phyloP scores from a whole-genome alignment of 225 moss, liverwort and hornwort species.

The Pseudoscleropodium purum region DNA sequence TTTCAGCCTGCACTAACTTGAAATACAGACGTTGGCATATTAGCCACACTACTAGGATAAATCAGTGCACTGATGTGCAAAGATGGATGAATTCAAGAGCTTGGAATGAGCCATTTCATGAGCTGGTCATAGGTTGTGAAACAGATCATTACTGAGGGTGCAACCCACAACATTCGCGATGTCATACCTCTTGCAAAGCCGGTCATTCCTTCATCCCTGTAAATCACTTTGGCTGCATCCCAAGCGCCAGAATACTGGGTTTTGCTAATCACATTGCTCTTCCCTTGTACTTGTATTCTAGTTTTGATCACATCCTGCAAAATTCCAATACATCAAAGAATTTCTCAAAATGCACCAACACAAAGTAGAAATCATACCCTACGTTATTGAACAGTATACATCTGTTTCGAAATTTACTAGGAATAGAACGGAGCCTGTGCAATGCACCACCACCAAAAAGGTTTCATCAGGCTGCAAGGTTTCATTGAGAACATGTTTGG shows the following conservation, averaged over 20 bases:
- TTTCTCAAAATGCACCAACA: not conserved
- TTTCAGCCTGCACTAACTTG: not conserved
- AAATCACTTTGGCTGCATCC: slow-evolving; percentile 60
- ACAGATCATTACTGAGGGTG: slow-evolving; percentile 68
- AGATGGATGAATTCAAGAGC: not conserved
- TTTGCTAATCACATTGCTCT: slow-evolving; percentile 41
- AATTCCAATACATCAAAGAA: not conserved
- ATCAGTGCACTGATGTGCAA: not conserved
- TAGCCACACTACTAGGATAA: not conserved
- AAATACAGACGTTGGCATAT: not conserved
- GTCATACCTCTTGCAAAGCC: slow-evolving; percentile 58
- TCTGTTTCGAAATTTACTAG: not conserved
- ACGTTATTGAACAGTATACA: not conserved
- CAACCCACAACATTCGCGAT: slow-evolving; percentile 76
- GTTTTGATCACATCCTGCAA: slow-evolving; percentile 80
- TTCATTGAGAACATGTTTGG: not conserved
- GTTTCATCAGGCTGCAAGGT: not conserved
- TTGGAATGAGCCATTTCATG: slow-evolving; percentile 37
- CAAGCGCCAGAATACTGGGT: slow-evolving; percentile 54
- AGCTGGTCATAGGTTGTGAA: slow-evolving; percentile 75
- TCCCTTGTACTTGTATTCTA: slow-evolving; percentile 78
- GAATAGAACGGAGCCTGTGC: not conserved
- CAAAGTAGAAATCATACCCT: not conserved
- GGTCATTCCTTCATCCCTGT: slow-evolving; percentile 40
- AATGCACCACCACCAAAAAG: not conserved